Conservation (phyloP, 345 rosid genomes). For the Firmiana major region DNA sequence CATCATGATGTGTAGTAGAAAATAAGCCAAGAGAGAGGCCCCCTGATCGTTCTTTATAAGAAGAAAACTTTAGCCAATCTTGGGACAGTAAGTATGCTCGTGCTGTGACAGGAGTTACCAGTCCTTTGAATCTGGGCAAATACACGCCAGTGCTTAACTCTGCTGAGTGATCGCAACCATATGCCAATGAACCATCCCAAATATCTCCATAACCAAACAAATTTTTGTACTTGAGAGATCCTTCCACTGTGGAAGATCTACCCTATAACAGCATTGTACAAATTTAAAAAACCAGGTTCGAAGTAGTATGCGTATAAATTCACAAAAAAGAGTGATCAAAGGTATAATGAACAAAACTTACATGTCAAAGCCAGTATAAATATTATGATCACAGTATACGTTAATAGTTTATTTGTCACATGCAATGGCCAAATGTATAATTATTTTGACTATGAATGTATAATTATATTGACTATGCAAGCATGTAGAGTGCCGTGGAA, state of each 20-base stretch:
- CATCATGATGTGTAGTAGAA: constrained; percentile 61
- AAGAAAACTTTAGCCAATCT: constrained; percentile 86
- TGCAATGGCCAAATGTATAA: not conserved
- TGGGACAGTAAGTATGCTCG: constrained; percentile 72
- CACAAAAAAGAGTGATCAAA: not conserved
- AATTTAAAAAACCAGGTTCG: not conserved
- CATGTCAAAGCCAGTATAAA: not conserved
- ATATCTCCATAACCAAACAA: constrained; percentile 85
- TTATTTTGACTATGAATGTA: not conserved
- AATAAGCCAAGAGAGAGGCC: constrained; percentile 83
- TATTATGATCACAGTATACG: not conserved
- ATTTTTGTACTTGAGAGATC: constrained; percentile 77
- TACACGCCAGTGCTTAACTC: constrained; percentile 78
- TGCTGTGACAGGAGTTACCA: constrained; percentile 56
- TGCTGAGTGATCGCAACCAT: constrained; percentile 72
- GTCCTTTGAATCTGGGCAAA: constrained; percentile 66
- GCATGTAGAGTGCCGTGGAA: not conserved
- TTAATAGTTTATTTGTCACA: not conserved
- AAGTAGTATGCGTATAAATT: not conserved
- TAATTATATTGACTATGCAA: not conserved
- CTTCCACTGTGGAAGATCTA: constrained; percentile 82
- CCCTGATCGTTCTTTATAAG: constrained; percentile 71
- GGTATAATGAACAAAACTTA: not conserved
- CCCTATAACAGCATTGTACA: constrained; percentile 48
- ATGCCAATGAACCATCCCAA: constrained; percentile 83